Evolutionary conservation across 2,329 filamentous ascomycete species (phyloP), one percentile per base, ranked within the genome.

Genomic region (Colletotrichum magnum): DNA sequence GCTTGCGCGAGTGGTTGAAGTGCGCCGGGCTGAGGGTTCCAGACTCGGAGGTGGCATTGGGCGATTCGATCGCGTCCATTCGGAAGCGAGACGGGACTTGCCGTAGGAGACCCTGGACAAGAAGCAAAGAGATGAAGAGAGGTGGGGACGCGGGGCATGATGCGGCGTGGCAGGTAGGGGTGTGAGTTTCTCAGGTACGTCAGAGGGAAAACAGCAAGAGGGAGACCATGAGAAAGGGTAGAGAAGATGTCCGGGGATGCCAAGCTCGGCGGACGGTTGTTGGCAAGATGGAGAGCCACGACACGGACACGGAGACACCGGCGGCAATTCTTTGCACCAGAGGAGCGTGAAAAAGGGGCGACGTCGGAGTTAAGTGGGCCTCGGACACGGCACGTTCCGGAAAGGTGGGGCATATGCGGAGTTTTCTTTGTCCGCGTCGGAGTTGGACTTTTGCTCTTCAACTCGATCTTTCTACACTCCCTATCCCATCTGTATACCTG

Each of bases 61-160:
- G 75, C 6, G 77, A 79, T 18, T 77, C 73, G 13, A 74, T 72
- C 51, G 75, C 70, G 26, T 77, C 75, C 77, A 78, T 78, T 12
- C 54, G 66, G 32, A n/a, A 32, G 7, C 24, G 28, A 21, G 43
- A 15, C 13, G 12, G 32, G 39, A 15, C n/a, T 47, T 12, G 10
- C 13, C 45, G 7, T 15, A 41, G 21, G 24, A 36, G 45, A 54
- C 39, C 53, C 45, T 32, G 21, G 36, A 9, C 7, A 26, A 52
- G 24, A 41, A 16, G 18, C 13, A n/a, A 41, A 43, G 28, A 51
- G 15, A 13, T 47, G 4, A 15, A 10, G 6, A 26, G 2, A 58
- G 13, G 61, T 54, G 54, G 60, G 54, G 60, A 45, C 41, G 45
- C 28, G 26, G 18, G 59, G 54, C 65, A 68, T 68, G 60, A 28